Conservation (phyloP, 345 rosid genomes). For the Draba incana region DNA sequence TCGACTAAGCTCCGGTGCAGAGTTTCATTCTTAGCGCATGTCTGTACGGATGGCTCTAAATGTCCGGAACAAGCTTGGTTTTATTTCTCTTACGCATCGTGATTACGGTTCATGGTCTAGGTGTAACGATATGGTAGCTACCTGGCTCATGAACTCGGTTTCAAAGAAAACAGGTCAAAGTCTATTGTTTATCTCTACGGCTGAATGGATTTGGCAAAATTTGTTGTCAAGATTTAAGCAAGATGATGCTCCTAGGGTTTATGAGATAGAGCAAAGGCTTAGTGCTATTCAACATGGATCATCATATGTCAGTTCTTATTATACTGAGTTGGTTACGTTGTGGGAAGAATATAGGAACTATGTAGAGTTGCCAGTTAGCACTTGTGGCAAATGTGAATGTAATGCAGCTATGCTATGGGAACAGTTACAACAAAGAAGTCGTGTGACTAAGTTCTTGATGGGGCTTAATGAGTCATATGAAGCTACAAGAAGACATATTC, state of each 20-base stretch:
- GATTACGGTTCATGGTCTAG: neutral
- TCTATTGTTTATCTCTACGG: neutral
- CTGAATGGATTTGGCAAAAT: neutral
- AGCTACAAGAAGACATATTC: too few species aligned
- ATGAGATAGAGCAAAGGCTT: neutral
- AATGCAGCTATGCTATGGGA: too few species aligned
- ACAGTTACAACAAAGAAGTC: too few species aligned
- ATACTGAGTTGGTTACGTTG: neutral
- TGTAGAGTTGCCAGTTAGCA: neutral
- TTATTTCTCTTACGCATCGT: neutral
- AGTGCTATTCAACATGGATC: neutral
- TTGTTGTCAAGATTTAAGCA: too few species aligned
- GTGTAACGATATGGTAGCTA: too few species aligned
- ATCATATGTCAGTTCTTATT: neutral
- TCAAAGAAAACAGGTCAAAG: neutral
- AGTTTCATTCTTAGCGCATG: neutral
- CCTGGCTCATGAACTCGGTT: neutral
- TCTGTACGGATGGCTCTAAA: neutral
- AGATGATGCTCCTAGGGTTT: neutral
- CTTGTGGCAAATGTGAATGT: neutral
- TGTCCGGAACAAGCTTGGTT: neutral
- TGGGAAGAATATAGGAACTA: neutral
- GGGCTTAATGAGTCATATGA: neutral
- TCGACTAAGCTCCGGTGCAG: neutral
- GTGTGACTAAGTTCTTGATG: neutral